These are phyloP conservation scores for Dimargaris cristalligena DNA, from an alignment of 192 early-diverging fungal genomes.

Conservation along the genomic window DNA sequence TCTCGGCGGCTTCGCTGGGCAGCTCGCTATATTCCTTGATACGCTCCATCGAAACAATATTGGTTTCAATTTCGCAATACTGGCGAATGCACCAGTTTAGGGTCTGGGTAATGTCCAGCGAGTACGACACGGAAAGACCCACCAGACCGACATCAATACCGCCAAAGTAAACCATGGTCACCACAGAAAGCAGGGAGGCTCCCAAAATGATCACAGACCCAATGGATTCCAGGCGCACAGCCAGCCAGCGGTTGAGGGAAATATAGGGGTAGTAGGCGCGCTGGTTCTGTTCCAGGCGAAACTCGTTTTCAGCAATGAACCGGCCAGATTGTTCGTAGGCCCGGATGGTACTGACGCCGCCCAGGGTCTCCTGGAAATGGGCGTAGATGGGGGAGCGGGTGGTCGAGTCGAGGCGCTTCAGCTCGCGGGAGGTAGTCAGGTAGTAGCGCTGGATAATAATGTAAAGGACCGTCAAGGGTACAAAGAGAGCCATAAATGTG, in stretches of 20 bases:
- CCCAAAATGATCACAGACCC: slow-evolving; percentile 64
- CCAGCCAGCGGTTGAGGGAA: slow-evolving; percentile 47
- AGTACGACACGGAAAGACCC: slow-evolving; percentile 47
- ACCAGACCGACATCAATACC: slow-evolving; percentile 49
- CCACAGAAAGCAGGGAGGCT: slow-evolving; percentile 50
- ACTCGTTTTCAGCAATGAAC: slow-evolving; percentile 52
- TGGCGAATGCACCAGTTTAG: slow-evolving; percentile 78
- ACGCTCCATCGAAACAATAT: slow-evolving; percentile 57
- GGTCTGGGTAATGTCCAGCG: slow-evolving; percentile 58
- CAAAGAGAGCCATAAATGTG: slow-evolving; percentile 27
- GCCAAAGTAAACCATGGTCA: slow-evolving; percentile 30
- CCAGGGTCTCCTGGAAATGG: slow-evolving; percentile 37
- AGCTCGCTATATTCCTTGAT: slow-evolving; percentile 69
- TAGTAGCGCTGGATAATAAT: slow-evolving; percentile 38
- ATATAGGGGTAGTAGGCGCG: slow-evolving; percentile 63
- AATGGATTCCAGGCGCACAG: slow-evolving; percentile 63
- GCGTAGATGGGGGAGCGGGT: slow-evolving; percentile 55
- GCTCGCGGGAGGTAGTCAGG: slow-evolving; percentile 48
- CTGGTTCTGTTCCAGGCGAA: slow-evolving; percentile 59
- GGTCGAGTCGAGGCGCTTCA: slow-evolving; percentile 62
- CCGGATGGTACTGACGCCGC: slow-evolving; percentile 45
- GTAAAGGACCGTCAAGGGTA: slow-evolving; percentile 31
- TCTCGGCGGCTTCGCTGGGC: slow-evolving; percentile 57
- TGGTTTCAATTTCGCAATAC: slow-evolving; percentile 68
- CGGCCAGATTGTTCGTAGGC: slow-evolving; percentile 37